These are phyloP conservation scores for Penicillium tannophilum DNA, from an alignment of 495 filamentous ascomycete genomes.

Conservation along the genomic window DNA sequence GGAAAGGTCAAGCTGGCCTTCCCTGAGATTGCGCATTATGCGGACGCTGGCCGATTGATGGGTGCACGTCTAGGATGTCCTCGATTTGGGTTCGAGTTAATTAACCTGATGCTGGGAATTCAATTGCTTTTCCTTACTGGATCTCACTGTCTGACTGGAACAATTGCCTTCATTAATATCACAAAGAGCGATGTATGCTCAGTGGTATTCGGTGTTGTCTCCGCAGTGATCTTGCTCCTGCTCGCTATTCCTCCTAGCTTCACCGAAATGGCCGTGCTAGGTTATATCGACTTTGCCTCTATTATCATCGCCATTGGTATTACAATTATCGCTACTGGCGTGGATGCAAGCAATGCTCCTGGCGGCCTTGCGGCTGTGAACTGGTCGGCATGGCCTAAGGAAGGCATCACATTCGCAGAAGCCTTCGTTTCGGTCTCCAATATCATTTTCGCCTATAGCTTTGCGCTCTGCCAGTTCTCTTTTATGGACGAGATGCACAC, in stretches of 20 bases:
- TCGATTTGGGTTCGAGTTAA: conserved; percentile 45
- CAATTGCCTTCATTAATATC: conserved; percentile 63
- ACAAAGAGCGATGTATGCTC: conserved; percentile 60
- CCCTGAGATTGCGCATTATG: conserved; percentile 64
- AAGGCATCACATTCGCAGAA: conserved; percentile 28
- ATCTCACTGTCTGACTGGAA: conserved; percentile 68
- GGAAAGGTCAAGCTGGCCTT: conserved; percentile 67
- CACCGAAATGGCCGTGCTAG: conserved; percentile 54
- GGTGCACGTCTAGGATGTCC: conserved; percentile 36
- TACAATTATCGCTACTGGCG: conserved; percentile 63
- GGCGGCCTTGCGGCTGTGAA: conserved; percentile 31
- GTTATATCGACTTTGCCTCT: conserved; percentile 61
- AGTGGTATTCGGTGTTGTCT: conserved; percentile 61
- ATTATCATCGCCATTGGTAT: conserved; percentile 66
- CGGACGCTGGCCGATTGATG: conserved; percentile 65
- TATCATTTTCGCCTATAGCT: conserved; percentile 65
- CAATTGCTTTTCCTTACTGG: conserved; percentile 67
- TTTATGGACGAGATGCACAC: conserved; percentile 54
- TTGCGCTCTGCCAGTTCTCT: conserved; percentile 62
- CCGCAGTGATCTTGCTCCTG: conserved; percentile 58
- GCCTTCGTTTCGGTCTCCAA: conserved; percentile 62
- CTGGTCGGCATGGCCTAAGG: conserved; percentile 36
- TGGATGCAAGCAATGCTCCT: conserved; percentile 39
- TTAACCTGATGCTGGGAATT: conserved; percentile 56
- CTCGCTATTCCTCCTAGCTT: conserved; percentile 58